These are phyloP conservation scores for Pneumocystis carinii DNA, from an alignment of 1,139 yeast genomes.

Conservation along the genomic window DNA sequence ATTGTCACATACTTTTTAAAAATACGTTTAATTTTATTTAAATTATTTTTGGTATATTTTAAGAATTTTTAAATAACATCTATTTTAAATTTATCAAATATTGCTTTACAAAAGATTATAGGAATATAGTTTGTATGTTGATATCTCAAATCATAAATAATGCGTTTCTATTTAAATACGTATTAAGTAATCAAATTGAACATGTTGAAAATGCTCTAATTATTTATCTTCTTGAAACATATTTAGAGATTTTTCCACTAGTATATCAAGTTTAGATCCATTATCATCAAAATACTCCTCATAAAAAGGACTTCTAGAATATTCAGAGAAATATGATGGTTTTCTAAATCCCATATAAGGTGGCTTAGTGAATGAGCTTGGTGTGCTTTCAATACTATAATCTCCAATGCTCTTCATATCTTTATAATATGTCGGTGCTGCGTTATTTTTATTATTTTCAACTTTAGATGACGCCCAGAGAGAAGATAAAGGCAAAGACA, in stretches of 20 bases:
- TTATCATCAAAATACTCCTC: background rate
- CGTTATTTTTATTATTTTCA: background rate
- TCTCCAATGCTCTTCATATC: background rate
- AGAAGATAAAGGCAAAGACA: slow-evolving; percentile 68
- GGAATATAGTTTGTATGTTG: no score
- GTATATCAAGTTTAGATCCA: background rate
- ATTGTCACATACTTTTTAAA: no score
- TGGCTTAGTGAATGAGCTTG: background rate
- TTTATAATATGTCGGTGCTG: background rate
- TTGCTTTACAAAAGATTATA: no score
- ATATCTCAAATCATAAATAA: no score
- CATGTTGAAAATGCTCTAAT: background rate
- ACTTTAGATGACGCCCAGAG: slow-evolving; percentile 53
- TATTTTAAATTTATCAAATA: no score
- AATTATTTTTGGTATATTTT: no score
- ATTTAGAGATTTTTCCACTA: background rate
- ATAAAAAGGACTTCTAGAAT: background rate
- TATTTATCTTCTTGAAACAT: background rate
- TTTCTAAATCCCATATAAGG: background rate
- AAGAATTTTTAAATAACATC: no score
- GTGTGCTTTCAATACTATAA: background rate
- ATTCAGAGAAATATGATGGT: background rate
- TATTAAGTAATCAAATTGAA: background rate
- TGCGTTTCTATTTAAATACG: no score
- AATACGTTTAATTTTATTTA: no score